Evolutionary conservation across 495 filamentous ascomycete genomes (phyloP).

Genomic region (Glutinoglossum americanum): DNA sequence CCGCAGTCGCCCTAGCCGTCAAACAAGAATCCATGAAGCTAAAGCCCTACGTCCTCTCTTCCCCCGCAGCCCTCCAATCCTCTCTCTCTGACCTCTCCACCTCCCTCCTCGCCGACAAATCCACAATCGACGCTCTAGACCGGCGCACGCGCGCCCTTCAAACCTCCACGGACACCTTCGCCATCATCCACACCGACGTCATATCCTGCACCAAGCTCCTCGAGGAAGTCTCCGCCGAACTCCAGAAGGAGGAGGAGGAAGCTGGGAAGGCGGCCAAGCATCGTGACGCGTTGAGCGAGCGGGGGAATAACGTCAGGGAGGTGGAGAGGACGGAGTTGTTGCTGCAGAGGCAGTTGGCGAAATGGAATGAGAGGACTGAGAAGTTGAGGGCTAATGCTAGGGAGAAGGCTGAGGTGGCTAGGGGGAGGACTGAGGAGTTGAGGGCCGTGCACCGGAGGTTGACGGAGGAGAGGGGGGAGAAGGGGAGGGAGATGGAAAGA

Average conservation of each 20-base stretch:
- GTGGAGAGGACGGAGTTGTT: slow-evolving; percentile 72
- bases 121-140: slow-evolving; percentile 69
- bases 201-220: slow-evolving; percentile 68
- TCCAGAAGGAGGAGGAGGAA: slow-evolving; percentile 81
- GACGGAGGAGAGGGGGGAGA: slow-evolving; percentile 64
- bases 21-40: slow-evolving; percentile 71
- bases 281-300: slow-evolving; percentile 66
- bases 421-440: slow-evolving; percentile 77
- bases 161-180: slow-evolving; percentile 75
- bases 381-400: slow-evolving; percentile 53
- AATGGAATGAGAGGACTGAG: slow-evolving; percentile 70
- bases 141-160: slow-evolving; percentile 72
- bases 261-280: slow-evolving; percentile 54
- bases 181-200: slow-evolving; percentile 62
- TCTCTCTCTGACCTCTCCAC: slow-evolving; percentile 63
- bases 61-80: slow-evolving; percentile 58
- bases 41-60: slow-evolving; percentile 76
- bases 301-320: slow-evolving; percentile 72
- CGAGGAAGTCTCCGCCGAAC: slow-evolving; percentile 62
- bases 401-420: slow-evolving; percentile 57
- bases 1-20: slow-evolving; percentile 31
- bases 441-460: slow-evolving; percentile 58
- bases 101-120: slow-evolving; percentile 51
- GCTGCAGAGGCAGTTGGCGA: slow-evolving; percentile 60
- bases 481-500: slow-evolving; percentile 75